These are phyloP conservation scores for Amanita molliuscula DNA, from an alignment of 768 basidiomycete genomes.

Conservation along the genomic window DNA sequence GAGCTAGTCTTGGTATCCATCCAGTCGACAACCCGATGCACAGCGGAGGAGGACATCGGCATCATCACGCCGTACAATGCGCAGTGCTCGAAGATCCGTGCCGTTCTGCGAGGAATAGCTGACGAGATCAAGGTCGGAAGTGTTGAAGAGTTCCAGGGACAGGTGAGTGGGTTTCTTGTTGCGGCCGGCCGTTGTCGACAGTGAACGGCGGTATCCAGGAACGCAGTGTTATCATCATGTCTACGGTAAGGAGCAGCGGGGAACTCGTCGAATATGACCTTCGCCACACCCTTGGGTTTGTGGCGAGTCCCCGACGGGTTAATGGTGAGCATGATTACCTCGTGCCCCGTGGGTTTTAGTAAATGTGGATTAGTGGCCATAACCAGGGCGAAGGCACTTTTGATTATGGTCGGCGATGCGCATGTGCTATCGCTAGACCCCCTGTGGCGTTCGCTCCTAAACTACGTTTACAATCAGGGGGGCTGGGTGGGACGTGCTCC, in stretches of 20 bases:
- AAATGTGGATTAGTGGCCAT: constrained; percentile 34
- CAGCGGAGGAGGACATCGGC: constrained; percentile 46
- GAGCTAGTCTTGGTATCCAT: background rate
- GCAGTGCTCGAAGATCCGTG: constrained; percentile 40
- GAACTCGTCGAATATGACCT: constrained; percentile 45
- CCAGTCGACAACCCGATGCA: background rate
- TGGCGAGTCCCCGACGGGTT: constrained; percentile 46
- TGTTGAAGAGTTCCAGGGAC: constrained; percentile 60
- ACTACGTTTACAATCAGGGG: constrained; percentile 40
- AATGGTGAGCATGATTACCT: constrained; percentile 31
- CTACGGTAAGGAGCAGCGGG: constrained; percentile 46
- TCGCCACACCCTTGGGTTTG: constrained; percentile 47
- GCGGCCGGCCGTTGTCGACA: constrained; percentile 22
- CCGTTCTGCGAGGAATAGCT: constrained; percentile 20
- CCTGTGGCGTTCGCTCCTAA: constrained; percentile 51
- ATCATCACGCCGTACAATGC: constrained; percentile 56
- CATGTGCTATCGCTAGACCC: constrained; percentile 50
- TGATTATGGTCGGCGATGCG: constrained; percentile 53
- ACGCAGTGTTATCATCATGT: constrained; percentile 45
- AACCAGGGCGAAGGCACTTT: constrained; percentile 49
- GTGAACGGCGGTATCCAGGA: constrained; percentile 27
- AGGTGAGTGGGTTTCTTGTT: constrained; percentile 28
- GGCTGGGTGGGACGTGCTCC: constrained; percentile 43
- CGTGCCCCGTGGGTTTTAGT: background rate
- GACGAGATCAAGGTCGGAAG: constrained; percentile 49